Percentiles rank a stretch among this genome's conserved stretches.
Conservation (phyloP, 306 rosid species). For the Oxytropis ochrocephala region DNA sequence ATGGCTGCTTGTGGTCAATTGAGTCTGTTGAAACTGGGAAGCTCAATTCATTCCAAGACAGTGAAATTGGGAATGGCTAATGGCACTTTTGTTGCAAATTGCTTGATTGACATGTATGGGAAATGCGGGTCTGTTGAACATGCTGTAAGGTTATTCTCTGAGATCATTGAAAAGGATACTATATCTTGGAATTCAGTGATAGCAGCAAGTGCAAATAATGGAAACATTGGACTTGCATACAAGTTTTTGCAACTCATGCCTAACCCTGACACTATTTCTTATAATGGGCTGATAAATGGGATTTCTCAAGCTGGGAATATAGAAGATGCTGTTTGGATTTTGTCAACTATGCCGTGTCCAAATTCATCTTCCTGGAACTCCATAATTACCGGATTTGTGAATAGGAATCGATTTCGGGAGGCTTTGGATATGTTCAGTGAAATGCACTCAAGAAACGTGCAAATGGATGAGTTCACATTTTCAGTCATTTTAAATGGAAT, state of each 20-base stretch:
- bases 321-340: slow-evolving; percentile 43
- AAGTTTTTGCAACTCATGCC: slow-evolving; percentile 47
- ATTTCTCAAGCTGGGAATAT: slow-evolving; percentile 49
- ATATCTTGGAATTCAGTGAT: slow-evolving; percentile 73
- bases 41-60: slow-evolving; percentile 48
- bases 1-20: slow-evolving; percentile 50
- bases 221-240: slow-evolving; percentile 39
- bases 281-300: slow-evolving; percentile 61
- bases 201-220: slow-evolving; percentile 51
- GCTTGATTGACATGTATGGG: slow-evolving; percentile 79
- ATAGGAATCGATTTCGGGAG: slow-evolving; percentile 41
- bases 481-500: slow-evolving; percentile 57
- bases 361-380: slow-evolving; percentile 78
- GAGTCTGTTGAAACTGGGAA: slow-evolving; percentile 37
- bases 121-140: slow-evolving; percentile 50
- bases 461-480: slow-evolving; percentile 62
- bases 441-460: slow-evolving; percentile 44
- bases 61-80: slow-evolving; percentile 39
- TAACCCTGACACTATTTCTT: slow-evolving; percentile 47
- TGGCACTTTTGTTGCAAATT: slow-evolving; percentile 41
- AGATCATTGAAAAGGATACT: slow-evolving; percentile 34
- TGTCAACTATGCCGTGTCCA: slow-evolving; percentile 47
- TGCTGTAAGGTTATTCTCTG: slow-evolving; percentile 28
- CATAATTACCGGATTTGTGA: slow-evolving; percentile 56
- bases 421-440: slow-evolving; percentile 49